A percentile compares a stretch with the other conserved stretches of the same genome.
Evolutionary conservation across 2,329 filamentous ascomycete species (phyloP).

Genomic region (Orbilia ellipsospora): DNA sequence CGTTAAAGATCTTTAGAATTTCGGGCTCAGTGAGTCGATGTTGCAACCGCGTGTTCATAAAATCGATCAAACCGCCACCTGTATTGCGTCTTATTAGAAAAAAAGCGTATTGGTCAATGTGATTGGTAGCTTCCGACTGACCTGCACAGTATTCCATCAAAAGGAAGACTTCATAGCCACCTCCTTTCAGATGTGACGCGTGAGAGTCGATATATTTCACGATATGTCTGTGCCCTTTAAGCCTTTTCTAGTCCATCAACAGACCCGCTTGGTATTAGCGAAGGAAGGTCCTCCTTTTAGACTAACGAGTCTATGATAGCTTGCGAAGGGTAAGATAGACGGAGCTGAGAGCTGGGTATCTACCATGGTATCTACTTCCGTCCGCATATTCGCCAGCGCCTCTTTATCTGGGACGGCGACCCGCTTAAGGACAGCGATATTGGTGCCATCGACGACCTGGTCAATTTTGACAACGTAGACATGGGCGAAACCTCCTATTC

Average conservation of each 20-base stretch:
- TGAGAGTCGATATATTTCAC: conserved; percentile 99
- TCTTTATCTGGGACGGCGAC: conserved; percentile 98
- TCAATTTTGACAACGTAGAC: conserved; percentile 95
- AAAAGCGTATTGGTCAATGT: not conserved
- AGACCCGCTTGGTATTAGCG: conserved; percentile 46
- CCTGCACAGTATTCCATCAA: conserved; percentile 90
- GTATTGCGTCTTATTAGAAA: conserved; percentile 62
- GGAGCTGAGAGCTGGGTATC: conserved; percentile 29
- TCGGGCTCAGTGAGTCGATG: conserved; percentile 97
- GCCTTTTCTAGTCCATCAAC: conserved; percentile 73
- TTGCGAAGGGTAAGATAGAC: not conserved
- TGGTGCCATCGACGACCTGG: conserved; percentile 78
- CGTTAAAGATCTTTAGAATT: conserved; percentile 95
- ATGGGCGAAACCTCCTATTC: conserved; percentile 86
- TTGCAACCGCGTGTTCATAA: conserved; percentile 98
- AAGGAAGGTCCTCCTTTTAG: not conserved
- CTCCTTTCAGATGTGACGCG: conserved; percentile 89
- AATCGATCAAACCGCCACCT: conserved; percentile 95
- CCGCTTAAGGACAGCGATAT: conserved; percentile 87
- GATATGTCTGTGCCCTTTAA: conserved; percentile 95
- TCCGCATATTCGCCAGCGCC: conserved; percentile 92
- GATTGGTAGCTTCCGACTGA: conserved; percentile 27
- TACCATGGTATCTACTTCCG: conserved; percentile 95
- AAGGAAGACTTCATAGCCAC: conserved; percentile 96
- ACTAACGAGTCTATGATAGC: no score